These are phyloP conservation scores for Leccinellum luteum DNA, from an alignment of 768 basidiomycete genomes.

Conservation along the genomic window DNA sequence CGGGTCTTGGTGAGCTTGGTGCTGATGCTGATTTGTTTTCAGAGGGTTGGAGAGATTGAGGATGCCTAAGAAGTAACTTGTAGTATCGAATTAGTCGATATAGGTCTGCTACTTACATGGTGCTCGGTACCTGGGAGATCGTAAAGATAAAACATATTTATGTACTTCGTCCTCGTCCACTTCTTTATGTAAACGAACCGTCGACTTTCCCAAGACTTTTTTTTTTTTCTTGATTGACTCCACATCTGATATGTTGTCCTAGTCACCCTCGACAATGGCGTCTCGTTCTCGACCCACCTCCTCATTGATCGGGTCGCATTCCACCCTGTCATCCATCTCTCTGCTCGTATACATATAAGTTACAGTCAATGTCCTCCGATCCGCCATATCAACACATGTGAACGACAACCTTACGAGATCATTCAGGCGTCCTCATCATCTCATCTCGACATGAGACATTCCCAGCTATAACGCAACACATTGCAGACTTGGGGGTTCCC, in stretches of 20 bases:
- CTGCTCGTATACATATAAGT: neutral
- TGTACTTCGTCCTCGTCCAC: slow-evolving; percentile 13
- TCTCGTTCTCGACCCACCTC: neutral
- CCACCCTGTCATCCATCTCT: neutral
- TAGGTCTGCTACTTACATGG: slow-evolving; percentile 22
- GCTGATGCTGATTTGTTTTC: slow-evolving; percentile 25
- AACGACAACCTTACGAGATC: neutral
- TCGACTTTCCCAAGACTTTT: slow-evolving; percentile 19
- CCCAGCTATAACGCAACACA: neutral
- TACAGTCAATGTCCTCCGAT: neutral
- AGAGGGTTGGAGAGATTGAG: slow-evolving; percentile 22
- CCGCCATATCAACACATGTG: neutral
- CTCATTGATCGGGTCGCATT: neutral
- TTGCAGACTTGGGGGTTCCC: neutral
- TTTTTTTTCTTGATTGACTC: slow-evolving; percentile 3
- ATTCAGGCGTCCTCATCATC: neutral
- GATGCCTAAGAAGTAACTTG: too few relatives aligned
- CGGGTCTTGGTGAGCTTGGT: slow-evolving; percentile 22
- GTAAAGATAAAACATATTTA: slow-evolving; percentile 14
- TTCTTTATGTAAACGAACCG: slow-evolving; percentile 28
- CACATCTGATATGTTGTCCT: slow-evolving; percentile 3
- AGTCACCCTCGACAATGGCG: neutral
- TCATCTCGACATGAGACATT: neutral
- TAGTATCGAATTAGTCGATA: neutral
- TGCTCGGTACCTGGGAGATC: too few relatives aligned